A percentile compares a stretch with the other conserved stretches of the same genome.
Evolutionary conservation across 2,329 filamentous ascomycete species (phyloP).

Genomic region (Tolypocladium cylindrosporum): DNA sequence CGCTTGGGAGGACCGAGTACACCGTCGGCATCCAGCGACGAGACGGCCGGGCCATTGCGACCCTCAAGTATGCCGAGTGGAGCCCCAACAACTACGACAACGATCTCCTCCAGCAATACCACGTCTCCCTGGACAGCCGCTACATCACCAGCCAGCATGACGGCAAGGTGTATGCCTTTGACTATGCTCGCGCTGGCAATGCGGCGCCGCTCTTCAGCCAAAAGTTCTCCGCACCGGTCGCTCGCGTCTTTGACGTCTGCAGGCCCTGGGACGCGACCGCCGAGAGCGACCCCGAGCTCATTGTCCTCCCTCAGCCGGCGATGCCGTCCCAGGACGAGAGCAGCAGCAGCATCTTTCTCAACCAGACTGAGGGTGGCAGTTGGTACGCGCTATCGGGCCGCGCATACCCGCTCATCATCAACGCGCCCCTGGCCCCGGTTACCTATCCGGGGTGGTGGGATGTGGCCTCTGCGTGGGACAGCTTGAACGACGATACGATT

Average conservation of each 20-base stretch:
- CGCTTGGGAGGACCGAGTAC: slow-evolving; percentile 81
- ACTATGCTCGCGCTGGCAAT: slow-evolving; percentile 46
- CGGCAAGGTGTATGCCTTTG: slow-evolving; percentile 72
- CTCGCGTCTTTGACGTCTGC: slow-evolving; percentile 80
- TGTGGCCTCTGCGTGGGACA: slow-evolving; percentile 26
- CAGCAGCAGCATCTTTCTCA: slow-evolving; percentile 67
- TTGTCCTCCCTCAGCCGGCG: slow-evolving; percentile 77
- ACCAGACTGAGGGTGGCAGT: slow-evolving; percentile 73
- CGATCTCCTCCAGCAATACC: slow-evolving; percentile 79
- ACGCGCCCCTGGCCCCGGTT: slow-evolving; percentile 42
- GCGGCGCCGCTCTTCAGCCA: slow-evolving; percentile 53
- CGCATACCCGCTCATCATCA: slow-evolving; percentile 76
- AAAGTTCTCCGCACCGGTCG: slow-evolving; percentile 67
- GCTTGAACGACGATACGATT: slow-evolving; percentile 34
- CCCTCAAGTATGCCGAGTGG: slow-evolving; percentile 91
- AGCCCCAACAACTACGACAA: slow-evolving; percentile 82
- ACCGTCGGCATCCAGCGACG: slow-evolving; percentile 74
- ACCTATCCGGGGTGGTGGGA: slow-evolving; percentile 38
- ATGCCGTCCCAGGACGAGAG: slow-evolving; percentile 48
- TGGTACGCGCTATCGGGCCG: slow-evolving; percentile 92
- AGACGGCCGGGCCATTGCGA: slow-evolving; percentile 69
- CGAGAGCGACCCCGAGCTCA: slow-evolving; percentile 63
- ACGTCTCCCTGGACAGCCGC: slow-evolving; percentile 68
- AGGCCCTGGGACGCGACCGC: slow-evolving; percentile 54
- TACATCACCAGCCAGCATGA: slow-evolving; percentile 86